These are phyloP conservation scores for Aphanomyces stellatus DNA, from an alignment of 352 stramenopile genomes.

Conservation along the genomic window DNA sequence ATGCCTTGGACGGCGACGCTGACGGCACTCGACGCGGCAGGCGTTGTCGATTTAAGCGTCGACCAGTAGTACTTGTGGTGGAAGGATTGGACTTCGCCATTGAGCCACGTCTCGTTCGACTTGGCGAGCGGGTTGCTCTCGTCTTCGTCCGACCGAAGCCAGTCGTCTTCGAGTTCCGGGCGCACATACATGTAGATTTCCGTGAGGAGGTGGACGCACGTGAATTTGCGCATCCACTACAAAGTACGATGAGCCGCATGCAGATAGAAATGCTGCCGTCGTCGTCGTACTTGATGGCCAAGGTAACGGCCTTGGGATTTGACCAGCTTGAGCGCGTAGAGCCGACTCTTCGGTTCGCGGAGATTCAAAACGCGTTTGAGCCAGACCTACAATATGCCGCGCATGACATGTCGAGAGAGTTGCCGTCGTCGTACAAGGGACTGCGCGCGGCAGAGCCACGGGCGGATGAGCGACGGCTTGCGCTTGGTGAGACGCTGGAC, in stretches of 20 bases:
- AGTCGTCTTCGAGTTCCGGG: conserved; percentile 69
- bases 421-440: conserved; percentile 63
- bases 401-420: too few species aligned
- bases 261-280: not conserved
- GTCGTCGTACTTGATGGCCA: conserved; percentile 45
- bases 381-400: conserved; percentile 18
- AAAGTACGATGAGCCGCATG: conserved; percentile 14
- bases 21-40: not conserved
- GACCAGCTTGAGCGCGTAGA: conserved; percentile 78
- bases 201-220: conserved; percentile 63
- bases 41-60: not conserved
- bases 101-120: conserved; percentile 62
- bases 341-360: conserved; percentile 43
- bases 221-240: conserved; percentile 81
- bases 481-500: conserved; percentile 77
- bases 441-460: conserved; percentile 53
- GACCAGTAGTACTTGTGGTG: conserved; percentile 82
- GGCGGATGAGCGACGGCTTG: conserved; percentile 81
- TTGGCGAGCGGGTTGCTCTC: conserved; percentile 64
- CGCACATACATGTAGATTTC: conserved; percentile 73
- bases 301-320: conserved; percentile 82
- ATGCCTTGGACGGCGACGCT: conserved; percentile 14
- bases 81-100: conserved; percentile 80
- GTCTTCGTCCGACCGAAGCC: conserved; percentile 73
- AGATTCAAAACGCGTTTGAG: conserved; percentile 27